Evolutionary conservation across 108 stramenopile genomes (phyloP).

Genomic region (Conticribra weissflogii): DNA sequence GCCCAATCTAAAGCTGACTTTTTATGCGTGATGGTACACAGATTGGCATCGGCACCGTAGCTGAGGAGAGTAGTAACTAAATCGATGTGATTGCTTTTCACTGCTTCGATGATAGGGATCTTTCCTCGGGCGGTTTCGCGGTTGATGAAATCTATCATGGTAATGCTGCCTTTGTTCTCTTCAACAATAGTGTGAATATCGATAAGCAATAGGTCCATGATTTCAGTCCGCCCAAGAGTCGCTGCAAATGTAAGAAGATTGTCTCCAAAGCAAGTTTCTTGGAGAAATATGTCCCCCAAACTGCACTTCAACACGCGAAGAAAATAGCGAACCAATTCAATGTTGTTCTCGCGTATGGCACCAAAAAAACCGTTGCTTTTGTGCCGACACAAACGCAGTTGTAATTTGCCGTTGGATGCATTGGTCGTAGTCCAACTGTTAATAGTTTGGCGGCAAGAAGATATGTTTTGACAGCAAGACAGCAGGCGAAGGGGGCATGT

Average conservation of each 20-base stretch:
- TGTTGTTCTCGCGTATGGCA: conserved; percentile 22
- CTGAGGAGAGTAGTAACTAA: conserved; percentile 16
- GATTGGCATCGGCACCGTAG: conserved; percentile 12
- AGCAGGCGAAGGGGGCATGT: background rate
- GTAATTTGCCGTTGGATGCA: background rate
- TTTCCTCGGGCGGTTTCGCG: conserved; percentile 39
- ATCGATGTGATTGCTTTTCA: conserved; percentile 17
- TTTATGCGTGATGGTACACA: conserved; percentile 14
- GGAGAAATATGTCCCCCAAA: background rate
- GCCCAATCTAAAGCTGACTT: conserved; percentile 43
- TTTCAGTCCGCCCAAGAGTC: conserved; percentile 12
- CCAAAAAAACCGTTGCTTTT: conserved; percentile 19
- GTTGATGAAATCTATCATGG: conserved; percentile 38
- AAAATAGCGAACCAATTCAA: conserved; percentile 16
- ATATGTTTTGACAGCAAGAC: conserved; percentile 24
- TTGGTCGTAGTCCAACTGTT: background rate
- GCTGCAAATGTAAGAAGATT: conserved; percentile 42
- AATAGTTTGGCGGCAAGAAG: conserved; percentile 2
- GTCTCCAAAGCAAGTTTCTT: conserved; percentile 42
- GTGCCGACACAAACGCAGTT: background rate
- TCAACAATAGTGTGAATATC: background rate
- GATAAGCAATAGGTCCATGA: conserved; percentile 21
- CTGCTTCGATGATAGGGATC: conserved; percentile 39
- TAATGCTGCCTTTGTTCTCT: background rate
- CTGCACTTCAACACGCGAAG: background rate